phyloP scores from a whole-genome alignment of 129 eudicot genomes.

The Chrysanthemum seticuspe region DNA sequence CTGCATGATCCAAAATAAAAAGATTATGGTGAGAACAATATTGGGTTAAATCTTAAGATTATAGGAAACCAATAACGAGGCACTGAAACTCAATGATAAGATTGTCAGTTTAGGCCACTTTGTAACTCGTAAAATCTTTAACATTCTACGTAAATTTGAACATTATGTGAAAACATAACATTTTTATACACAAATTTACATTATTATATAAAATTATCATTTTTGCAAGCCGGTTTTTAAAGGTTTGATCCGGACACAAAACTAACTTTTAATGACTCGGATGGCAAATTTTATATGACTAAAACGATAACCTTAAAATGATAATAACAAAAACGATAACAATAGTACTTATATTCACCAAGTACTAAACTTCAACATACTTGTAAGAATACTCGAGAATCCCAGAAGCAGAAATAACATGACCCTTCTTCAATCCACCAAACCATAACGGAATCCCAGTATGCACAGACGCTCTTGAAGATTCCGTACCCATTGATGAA shows the following conservation, averaged over 20 bases:
- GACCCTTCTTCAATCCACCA: slow-evolving; percentile 63
- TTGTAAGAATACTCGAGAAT: slow-evolving; percentile 85
- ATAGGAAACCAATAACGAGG: background rate
- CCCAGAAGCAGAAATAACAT: slow-evolving; percentile 85
- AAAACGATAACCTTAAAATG: too few relatives aligned
- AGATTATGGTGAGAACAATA: slow-evolving; percentile 5
- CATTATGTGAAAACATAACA: too few relatives aligned
- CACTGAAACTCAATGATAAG: background rate
- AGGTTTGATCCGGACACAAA: too few relatives aligned
- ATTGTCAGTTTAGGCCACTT: background rate
- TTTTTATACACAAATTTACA: too few relatives aligned
- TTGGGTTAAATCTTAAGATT: background rate
- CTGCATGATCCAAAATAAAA: slow-evolving; percentile 40
- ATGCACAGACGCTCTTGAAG: slow-evolving; percentile 55
- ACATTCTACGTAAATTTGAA: too few relatives aligned
- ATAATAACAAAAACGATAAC: too few relatives aligned
- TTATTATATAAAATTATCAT: too few relatives aligned
- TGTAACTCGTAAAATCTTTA: too few relatives aligned
- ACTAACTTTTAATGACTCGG: too few relatives aligned
- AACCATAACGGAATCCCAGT: slow-evolving; percentile 59
- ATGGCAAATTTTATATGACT: too few relatives aligned
- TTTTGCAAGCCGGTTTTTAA: too few relatives aligned
- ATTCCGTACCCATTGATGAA: slow-evolving; percentile 79
- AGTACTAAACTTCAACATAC: slow-evolving; percentile 37
- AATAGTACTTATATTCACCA: too few relatives aligned